Evolutionary conservation across 257 asterid genomes (phyloP).

Genomic region (Solanum chmielewskii): DNA sequence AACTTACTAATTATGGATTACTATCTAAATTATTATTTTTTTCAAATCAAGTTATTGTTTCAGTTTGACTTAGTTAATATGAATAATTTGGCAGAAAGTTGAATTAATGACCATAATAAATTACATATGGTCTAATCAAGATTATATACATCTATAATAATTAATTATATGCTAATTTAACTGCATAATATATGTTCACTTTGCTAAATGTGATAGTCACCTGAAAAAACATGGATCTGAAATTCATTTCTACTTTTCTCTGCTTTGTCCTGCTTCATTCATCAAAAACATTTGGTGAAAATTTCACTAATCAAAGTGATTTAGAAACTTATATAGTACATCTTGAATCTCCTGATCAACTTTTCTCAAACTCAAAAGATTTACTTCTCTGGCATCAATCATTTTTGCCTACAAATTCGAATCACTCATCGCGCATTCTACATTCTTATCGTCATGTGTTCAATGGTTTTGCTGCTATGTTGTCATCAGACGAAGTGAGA

Average conservation of each 20-base stretch:
- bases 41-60: background rate
- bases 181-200: background rate
- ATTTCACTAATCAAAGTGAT: background rate
- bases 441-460: background rate
- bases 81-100: background rate
- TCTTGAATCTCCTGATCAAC: background rate
- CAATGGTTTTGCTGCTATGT: background rate
- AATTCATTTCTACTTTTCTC: background rate
- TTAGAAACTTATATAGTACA: background rate
- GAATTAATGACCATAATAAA: background rate
- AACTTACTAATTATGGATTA: background rate
- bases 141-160: background rate
- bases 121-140: background rate
- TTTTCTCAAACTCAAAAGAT: background rate
- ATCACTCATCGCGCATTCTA: background rate
- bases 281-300: background rate
- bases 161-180: background rate
- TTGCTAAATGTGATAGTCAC: background rate
- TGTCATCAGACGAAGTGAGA: background rate
- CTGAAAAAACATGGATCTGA: background rate
- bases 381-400: background rate
- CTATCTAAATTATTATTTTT: background rate
- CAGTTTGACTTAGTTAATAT: background rate
- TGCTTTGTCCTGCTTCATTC: background rate
- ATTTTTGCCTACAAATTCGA: background rate